Evolutionary conservation across 441 rosid species (phyloP).

Genomic region (Pelargonium exstipulatum): DNA sequence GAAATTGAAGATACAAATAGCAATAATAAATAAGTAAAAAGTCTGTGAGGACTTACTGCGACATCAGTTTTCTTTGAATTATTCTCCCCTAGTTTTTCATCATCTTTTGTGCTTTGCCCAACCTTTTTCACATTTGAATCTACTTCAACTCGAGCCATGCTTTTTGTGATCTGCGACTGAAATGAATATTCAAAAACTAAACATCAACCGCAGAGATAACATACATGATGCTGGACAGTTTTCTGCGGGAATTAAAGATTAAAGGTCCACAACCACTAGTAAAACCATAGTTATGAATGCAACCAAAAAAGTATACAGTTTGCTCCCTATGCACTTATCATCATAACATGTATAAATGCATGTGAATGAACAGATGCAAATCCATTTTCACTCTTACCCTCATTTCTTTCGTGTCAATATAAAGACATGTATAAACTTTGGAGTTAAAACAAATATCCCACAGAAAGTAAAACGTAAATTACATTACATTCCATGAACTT

Average conservation of each 20-base stretch:
- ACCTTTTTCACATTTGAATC: conserved; percentile 42
- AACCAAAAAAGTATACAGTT: background rate
- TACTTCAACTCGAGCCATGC: conserved; percentile 35
- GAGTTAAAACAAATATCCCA: background rate
- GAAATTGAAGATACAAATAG: background rate
- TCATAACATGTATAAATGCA: background rate
- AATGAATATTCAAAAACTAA: conserved; percentile 16
- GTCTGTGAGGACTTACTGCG: conserved; percentile 32
- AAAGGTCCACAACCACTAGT: background rate
- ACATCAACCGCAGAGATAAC: background rate
- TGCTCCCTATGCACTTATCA: background rate
- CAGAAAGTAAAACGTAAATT: background rate
- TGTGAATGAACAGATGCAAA: background rate
- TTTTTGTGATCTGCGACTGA: conserved; percentile 34
- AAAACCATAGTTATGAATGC: background rate
- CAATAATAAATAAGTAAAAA: background rate
- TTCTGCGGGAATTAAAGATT: background rate
- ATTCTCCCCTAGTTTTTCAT: conserved; percentile 38
- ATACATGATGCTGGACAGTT: background rate
- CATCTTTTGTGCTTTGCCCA: conserved; percentile 34
- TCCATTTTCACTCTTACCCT: too few relatives aligned
- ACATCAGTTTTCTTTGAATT: conserved; percentile 42
- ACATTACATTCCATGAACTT: background rate
- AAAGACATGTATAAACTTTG: background rate
- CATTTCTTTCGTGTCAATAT: background rate